Evolutionary conservation across 1,284 basidiomycete genomes (phyloP).

Genomic region (Puccinia coronata): DNA sequence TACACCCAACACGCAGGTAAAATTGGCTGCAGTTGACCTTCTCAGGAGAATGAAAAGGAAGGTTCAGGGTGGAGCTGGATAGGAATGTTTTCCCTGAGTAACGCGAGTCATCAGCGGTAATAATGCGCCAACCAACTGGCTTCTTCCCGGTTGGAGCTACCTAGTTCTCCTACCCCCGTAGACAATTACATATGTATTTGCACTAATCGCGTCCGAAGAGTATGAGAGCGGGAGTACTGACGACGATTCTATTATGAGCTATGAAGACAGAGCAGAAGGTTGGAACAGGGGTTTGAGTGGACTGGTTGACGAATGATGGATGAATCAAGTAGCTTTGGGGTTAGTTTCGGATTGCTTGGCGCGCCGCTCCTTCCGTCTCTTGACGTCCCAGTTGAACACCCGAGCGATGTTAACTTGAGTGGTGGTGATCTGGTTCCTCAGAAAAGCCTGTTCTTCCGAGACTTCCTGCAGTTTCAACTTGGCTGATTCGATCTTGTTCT

Average conservation of each 20-base stretch:
- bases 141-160: background rate
- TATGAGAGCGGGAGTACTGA: background rate
- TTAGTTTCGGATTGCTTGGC: conserved; percentile 9
- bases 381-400: conserved; percentile 95
- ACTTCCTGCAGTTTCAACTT: conserved; percentile 70
- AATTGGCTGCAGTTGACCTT: too few species aligned
- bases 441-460: conserved; percentile 85
- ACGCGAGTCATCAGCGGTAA: background rate
- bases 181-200: background rate
- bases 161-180: background rate
- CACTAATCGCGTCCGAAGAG: background rate
- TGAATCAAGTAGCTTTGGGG: conserved; percentile 2
- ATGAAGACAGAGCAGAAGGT: background rate
- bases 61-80: background rate
- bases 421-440: conserved; percentile 91
- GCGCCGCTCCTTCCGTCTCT: conserved; percentile 68
- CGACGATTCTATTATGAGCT: background rate
- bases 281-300: background rate
- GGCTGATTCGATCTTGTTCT: conserved; percentile 75
- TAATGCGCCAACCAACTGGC: background rate
- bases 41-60: background rate
- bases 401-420: conserved; percentile 98
- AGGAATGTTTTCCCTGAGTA: background rate
- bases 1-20: too few species aligned
- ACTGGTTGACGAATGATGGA: background rate